A percentile compares a stretch with the other conserved stretches of the same genome.
phyloP scores from a whole-genome alignment of 805 yeast genomes.

The Candida silvatica region DNA sequence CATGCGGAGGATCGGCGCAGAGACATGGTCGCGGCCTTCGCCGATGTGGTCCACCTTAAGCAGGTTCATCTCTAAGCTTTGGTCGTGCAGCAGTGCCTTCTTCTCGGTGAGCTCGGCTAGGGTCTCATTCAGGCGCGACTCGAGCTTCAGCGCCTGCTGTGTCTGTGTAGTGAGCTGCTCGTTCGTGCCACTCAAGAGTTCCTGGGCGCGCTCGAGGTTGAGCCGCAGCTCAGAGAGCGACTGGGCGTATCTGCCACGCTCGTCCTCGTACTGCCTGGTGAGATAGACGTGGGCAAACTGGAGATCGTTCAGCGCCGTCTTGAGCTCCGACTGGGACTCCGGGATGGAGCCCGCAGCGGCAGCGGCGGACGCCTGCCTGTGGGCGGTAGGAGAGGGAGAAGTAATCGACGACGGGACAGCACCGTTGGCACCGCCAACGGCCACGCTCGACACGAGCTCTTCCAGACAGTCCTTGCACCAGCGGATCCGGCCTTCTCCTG shows the following conservation, averaged over 20 bases:
- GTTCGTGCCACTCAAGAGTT: slow-evolving; percentile 34
- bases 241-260: slow-evolving; percentile 45
- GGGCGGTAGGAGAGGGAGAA: no score
- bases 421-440: not conserved
- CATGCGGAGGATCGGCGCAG: slow-evolving; percentile 49
- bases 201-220: slow-evolving; percentile 43
- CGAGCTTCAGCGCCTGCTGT: slow-evolving; percentile 25
- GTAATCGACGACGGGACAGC: not conserved
- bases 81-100: slow-evolving; percentile 31
- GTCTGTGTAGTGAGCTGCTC: slow-evolving; percentile 28
- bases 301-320: slow-evolving; percentile 56
- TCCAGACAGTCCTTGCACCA: slow-evolving; percentile 24
- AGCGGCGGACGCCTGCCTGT: no score
- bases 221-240: slow-evolving; percentile 45
- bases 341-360: not conserved
- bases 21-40: slow-evolving; percentile 15
- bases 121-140: slow-evolving; percentile 27
- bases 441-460: slow-evolving; percentile 11
- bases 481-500: slow-evolving; percentile 16
- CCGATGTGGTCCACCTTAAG: slow-evolving; percentile 40
- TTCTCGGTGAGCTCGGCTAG: slow-evolving; percentile 23
- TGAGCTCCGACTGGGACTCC: slow-evolving; percentile 9
- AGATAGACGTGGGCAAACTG: slow-evolving; percentile 66
- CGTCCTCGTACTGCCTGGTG: slow-evolving; percentile 59
- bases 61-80: slow-evolving; percentile 29